Percentiles rank a stretch among this genome's conserved stretches.
Evolutionary conservation across 768 basidiomycete genomes (phyloP).

Genomic region (Pleurotus tuoliensis): DNA sequence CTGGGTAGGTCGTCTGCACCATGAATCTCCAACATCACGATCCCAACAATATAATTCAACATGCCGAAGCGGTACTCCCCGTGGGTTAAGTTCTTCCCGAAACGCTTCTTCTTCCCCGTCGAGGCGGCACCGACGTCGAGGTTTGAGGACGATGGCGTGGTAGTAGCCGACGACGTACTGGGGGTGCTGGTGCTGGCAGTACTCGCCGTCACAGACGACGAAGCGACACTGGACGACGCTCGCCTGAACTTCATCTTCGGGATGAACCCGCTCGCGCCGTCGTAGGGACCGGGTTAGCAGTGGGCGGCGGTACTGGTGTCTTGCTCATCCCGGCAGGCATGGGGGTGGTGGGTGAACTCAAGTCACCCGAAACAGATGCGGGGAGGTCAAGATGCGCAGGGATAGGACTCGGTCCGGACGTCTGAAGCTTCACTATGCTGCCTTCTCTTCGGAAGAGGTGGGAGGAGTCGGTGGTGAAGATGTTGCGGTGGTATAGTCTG

Average conservation of each 20-base stretch:
- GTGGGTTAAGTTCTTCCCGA: conserved; percentile 10
- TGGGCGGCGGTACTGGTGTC: too few species aligned
- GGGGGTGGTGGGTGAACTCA: not conserved
- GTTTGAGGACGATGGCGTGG: not conserved
- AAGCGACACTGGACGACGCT: not conserved
- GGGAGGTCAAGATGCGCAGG: conserved; percentile 1
- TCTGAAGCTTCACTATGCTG: not conserved
- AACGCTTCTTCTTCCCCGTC: conserved; percentile 8
- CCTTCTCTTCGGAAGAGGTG: not conserved
- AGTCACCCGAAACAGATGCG: not conserved
- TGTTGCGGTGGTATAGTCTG: conserved; percentile 19
- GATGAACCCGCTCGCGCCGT: conserved; percentile 2
- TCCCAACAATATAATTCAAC: conserved; percentile 82
- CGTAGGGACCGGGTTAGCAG: not conserved
- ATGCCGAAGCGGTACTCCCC: conserved; percentile 52
- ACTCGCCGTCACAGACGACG: too few species aligned
- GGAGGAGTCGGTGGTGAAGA: conserved; percentile 4
- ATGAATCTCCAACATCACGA: conserved; percentile 92
- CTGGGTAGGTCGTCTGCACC: conserved; percentile 81
- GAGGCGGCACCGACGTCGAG: not conserved
- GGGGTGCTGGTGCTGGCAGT: not conserved
- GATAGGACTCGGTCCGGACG: too few species aligned
- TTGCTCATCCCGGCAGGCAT: too few species aligned
- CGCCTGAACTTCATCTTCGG: conserved; percentile 8
- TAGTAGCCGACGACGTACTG: not conserved